A percentile compares a stretch with the other conserved stretches of the same genome.
Evolutionary conservation across 169 alveolate species (phyloP).

Genomic region (Eimeria necatrix): DNA sequence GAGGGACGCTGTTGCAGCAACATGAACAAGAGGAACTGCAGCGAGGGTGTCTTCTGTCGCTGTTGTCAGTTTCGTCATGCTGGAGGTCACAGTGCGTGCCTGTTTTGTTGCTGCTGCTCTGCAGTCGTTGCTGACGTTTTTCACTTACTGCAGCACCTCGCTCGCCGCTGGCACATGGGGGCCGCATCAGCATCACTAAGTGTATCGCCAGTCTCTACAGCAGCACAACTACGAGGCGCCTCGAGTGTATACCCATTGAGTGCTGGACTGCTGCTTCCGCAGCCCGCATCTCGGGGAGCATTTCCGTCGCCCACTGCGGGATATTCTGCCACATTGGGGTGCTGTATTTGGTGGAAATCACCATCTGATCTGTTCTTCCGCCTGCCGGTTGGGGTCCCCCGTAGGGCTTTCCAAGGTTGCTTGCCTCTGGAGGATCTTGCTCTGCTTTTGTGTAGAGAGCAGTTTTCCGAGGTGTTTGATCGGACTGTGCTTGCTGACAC

Average conservation of each 20-base stretch:
- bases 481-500: not conserved
- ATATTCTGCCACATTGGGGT: not conserved
- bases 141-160: conserved; percentile 64
- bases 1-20: conserved; percentile 69
- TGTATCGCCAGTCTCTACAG: not conserved
- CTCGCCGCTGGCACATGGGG: conserved; percentile 21
- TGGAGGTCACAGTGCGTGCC: not conserved
- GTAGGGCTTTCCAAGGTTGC: not conserved
- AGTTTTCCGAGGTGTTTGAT: too few relatives aligned
- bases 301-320: not conserved
- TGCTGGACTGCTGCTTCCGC: conserved; percentile 43
- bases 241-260: not conserved
- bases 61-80: conserved; percentile 31
- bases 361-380: conserved; percentile 44
- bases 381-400: conserved; percentile 69
- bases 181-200: conserved; percentile 44
- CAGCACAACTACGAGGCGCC: not conserved
- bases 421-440: conserved; percentile 50
- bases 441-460: conserved; percentile 22
- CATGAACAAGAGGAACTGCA: conserved; percentile 28
- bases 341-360: conserved; percentile 39
- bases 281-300: conserved; percentile 21
- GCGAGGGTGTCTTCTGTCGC: not conserved
- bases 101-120: conserved; percentile 74
- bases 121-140: conserved; percentile 39